Base-by-base conservation (phyloP, 139 green algal genomes). In the Coelastrella sp. region DNA sequence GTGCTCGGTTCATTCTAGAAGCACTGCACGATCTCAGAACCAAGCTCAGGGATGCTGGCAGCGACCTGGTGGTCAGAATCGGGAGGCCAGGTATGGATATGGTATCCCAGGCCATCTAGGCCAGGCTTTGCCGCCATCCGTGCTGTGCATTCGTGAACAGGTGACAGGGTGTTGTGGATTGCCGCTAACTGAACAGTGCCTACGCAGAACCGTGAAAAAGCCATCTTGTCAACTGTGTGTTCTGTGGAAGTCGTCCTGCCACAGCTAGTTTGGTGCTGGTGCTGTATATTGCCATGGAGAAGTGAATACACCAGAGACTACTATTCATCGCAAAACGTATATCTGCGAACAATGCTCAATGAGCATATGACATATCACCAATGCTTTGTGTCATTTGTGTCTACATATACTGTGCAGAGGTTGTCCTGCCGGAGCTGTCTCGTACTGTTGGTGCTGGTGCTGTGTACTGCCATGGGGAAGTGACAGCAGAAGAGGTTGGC, bases 391-490 rank as follows among this genome's bases (percentile, higher is more conserved):
- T 68, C 61, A 10, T 68, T 7, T 57, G 16, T 56, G n/a, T 19
- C 14, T 73, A 7, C 57, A 19, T 7, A 7, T 85, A 6, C 80
- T 57, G 19, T 83, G 3, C 85, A 86, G 95, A 97, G 89, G 93
- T 92, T 74, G 94, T 95, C 81, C 84, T 95, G 80, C 74, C 91
- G 71, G 65, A 71, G 75, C 85, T 94, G 60, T 89, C 90, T 14
- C 65, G n/a, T 3, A 7, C 61, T 47, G 74, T 94, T 66, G 95
- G 95, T 10, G 95, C 95, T 75, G 85, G 88, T 2, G 74, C 84
- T 0, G 93, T 98, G 65, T 97, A 95, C 87, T 95, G 92, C 83
- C 96, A 98, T 79, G 75, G 85, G 7, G 96, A 98, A 90, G 96
- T 96, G 20, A 97, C 96, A 4, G 90, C 81, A 20, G 96, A 97